These are phyloP conservation scores for Solanum bukasovii DNA, from an alignment of 257 asterid genomes.

Conservation along the genomic window DNA sequence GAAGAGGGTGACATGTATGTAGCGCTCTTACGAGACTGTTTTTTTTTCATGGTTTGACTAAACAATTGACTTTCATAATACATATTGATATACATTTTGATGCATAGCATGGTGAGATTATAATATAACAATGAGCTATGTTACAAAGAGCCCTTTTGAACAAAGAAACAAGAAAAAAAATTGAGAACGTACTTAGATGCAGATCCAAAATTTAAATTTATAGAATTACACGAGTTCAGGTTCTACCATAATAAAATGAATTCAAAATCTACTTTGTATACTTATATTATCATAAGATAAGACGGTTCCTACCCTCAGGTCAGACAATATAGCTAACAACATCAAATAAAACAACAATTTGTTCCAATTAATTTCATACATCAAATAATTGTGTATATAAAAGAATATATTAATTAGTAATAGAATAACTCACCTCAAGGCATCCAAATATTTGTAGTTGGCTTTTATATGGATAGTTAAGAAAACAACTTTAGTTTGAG, in stretches of 20 bases:
- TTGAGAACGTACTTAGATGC: background rate
- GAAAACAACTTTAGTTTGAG: slow-evolving; percentile 46
- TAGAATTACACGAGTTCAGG: background rate
- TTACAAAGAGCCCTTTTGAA: background rate
- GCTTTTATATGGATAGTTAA: slow-evolving; percentile 26
- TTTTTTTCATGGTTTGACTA: background rate
- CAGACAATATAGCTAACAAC: no score
- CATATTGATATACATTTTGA: background rate
- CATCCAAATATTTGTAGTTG: slow-evolving; percentile 34
- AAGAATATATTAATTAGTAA: background rate
- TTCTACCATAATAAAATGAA: background rate
- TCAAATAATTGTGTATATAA: background rate
- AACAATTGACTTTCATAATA: background rate
- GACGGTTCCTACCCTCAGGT: background rate
- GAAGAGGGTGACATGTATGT: background rate
- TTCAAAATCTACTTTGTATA: background rate
- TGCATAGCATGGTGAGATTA: background rate
- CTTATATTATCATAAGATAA: background rate
- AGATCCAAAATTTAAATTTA: background rate
- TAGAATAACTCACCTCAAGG: slow-evolving; percentile 25
- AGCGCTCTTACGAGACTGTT: background rate
- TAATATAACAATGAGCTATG: background rate
- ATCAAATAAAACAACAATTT: no score
- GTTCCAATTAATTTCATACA: background rate
- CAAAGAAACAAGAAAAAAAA: background rate